Percentiles rank a stretch among this genome's conserved stretches.
Conservation (phyloP, 2,329 filamentous ascomycete genomes). For the Sclerotinia borealis region DNA sequence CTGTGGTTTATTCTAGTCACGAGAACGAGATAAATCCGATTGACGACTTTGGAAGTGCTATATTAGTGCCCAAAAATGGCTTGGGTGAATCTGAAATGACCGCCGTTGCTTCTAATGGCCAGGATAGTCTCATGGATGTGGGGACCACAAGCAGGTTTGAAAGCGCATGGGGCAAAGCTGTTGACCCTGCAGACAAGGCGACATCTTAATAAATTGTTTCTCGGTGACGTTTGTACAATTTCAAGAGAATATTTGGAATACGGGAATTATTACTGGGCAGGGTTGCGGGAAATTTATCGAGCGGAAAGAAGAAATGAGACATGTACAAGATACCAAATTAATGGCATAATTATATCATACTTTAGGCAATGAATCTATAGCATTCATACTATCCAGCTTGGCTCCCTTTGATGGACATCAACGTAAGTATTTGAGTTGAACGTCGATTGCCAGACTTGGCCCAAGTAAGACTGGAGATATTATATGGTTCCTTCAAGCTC, state of each 20-base stretch:
- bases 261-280: neutral
- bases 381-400: neutral
- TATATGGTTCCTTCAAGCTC: neutral
- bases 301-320: constrained; percentile 2
- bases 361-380: neutral
- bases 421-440: neutral
- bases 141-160: constrained; percentile 52
- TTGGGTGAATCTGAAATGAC: constrained; percentile 16
- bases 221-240: neutral
- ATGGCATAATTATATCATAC: constrained; percentile 10
- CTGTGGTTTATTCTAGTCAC: constrained; percentile 82
- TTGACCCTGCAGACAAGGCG: constrained; percentile 34
- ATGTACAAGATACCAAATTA: constrained; percentile 14
- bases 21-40: constrained; percentile 56
- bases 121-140: constrained; percentile 51
- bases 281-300: neutral
- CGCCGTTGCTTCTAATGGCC: constrained; percentile 17
- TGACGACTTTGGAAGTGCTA: constrained; percentile 18
- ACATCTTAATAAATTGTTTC: constrained; percentile 14
- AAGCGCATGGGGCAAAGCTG: constrained; percentile 63
- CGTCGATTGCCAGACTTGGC: neutral
- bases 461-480: neutral
- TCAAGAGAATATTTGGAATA: neutral
- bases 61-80: constrained; percentile 18
- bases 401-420: neutral